Evolutionary conservation across 2,329 filamentous ascomycete species (phyloP).

Genomic region (Coniochaeta sp.): DNA sequence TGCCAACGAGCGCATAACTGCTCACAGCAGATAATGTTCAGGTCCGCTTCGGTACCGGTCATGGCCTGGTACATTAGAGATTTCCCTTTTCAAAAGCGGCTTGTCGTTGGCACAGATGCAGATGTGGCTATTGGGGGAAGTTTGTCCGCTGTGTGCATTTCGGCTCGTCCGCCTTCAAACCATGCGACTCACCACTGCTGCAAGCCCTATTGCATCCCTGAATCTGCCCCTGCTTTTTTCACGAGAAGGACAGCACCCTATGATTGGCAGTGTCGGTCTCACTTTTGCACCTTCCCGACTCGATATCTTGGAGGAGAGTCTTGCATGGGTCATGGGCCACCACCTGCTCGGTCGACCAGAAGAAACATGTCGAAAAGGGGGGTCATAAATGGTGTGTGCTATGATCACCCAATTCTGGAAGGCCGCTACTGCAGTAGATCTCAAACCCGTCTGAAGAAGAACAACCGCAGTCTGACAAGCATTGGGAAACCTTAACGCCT

Average conservation of each 20-base stretch:
- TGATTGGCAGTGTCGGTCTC: background rate
- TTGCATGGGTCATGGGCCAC: background rate
- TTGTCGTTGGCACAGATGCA: background rate
- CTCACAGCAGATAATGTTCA: too few relatives aligned
- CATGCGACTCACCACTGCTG: background rate
- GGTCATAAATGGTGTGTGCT: background rate
- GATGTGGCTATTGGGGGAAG: background rate
- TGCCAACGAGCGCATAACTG: too few relatives aligned
- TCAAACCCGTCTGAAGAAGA: background rate
- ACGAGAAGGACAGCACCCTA: background rate
- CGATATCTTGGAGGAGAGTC: background rate
- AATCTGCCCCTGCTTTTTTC: background rate
- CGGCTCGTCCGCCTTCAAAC: background rate
- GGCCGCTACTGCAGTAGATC: slow-evolving; percentile 2
- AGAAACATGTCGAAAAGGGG: background rate
- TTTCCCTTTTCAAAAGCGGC: too few relatives aligned
- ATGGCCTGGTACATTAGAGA: too few relatives aligned
- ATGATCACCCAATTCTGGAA: background rate
- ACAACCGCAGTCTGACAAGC: background rate
- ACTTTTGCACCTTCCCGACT: background rate
- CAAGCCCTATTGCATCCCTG: background rate
- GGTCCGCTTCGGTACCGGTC: too few relatives aligned
- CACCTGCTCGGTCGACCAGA: too few relatives aligned
- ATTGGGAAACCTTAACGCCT: slow-evolving; percentile 2
- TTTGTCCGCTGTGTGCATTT: background rate